A percentile compares a stretch with the other conserved stretches of the same genome.
Evolutionary conservation across 2,329 filamentous ascomycete genomes (phyloP).

Genomic region (Colletotrichum acutatum): DNA sequence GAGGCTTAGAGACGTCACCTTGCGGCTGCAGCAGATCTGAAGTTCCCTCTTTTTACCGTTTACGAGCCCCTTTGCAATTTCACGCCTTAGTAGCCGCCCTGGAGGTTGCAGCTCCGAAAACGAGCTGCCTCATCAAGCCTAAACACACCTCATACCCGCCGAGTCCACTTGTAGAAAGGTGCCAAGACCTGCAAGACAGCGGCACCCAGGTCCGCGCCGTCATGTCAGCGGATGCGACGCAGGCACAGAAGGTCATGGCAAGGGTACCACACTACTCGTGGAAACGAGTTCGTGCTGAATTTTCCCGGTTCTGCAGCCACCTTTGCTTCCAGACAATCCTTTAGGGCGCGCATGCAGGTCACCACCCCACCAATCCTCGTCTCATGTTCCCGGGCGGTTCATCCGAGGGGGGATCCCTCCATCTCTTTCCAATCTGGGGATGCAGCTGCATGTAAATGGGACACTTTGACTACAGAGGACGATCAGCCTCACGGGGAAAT

Average conservation of each 20-base stretch:
- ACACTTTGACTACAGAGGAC: neutral
- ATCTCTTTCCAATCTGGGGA: neutral
- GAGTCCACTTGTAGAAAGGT: neutral
- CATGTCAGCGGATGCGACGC: slow-evolving; percentile 4
- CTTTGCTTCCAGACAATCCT: neutral
- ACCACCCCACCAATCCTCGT: neutral
- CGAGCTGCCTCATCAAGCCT: slow-evolving; percentile 24
- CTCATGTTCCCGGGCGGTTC: neutral
- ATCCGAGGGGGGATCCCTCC: neutral
- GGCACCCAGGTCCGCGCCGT: neutral
- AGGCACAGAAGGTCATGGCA: neutral
- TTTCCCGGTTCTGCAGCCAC: slow-evolving; percentile 1
- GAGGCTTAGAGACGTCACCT: neutral
- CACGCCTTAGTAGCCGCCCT: neutral
- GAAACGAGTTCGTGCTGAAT: slow-evolving; percentile 17
- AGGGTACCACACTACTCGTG: slow-evolving; percentile 22
- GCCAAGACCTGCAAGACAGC: slow-evolving; percentile 8
- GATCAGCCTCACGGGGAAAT: neutral
- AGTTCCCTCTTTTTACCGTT: neutral
- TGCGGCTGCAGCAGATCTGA: neutral
- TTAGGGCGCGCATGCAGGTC: neutral
- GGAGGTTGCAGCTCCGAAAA: neutral
- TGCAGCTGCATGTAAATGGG: neutral
- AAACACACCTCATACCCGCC: slow-evolving; percentile 15
- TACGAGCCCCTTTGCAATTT: slow-evolving; percentile 14